Evolutionary conservation across 2,329 filamentous ascomycete genomes (phyloP).

Genomic region (Trichoderma koningiopsis): DNA sequence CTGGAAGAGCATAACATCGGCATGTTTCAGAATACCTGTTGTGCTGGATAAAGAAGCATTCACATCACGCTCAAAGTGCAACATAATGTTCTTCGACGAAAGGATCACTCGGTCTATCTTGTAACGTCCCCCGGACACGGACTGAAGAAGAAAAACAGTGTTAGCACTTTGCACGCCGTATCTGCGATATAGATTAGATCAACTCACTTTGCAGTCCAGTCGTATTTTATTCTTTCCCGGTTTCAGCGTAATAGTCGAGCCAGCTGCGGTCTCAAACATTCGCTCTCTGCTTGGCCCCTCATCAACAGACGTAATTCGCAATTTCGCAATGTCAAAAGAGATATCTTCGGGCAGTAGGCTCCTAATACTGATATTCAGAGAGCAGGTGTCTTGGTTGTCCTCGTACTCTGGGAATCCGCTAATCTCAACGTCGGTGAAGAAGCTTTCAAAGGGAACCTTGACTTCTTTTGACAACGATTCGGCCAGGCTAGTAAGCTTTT

Average conservation of each 20-base stretch:
- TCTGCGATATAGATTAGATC: not conserved
- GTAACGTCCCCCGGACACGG: constrained; percentile 71
- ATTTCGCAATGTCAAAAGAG: constrained; percentile 62
- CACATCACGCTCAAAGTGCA: constrained; percentile 65
- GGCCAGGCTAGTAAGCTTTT: constrained; percentile 50
- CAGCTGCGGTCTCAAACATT: constrained; percentile 36
- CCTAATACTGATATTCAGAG: constrained; percentile 65
- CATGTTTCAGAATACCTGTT: constrained; percentile 56
- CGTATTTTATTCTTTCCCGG: constrained; percentile 52
- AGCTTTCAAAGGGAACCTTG: constrained; percentile 67
- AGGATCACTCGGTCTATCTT: constrained; percentile 73
- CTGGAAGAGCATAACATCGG: constrained; percentile 74
- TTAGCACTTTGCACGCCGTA: constrained; percentile 34
- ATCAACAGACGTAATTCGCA: constrained; percentile 62
- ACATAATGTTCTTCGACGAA: constrained; percentile 61
- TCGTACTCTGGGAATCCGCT: constrained; percentile 70
- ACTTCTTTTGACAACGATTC: constrained; percentile 58
- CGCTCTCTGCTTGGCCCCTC: constrained; percentile 63
- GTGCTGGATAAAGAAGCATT: constrained; percentile 50
- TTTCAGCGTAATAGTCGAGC: constrained; percentile 37
- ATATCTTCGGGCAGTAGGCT: constrained; percentile 75
- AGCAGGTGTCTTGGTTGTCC: constrained; percentile 73
- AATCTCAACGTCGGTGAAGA: constrained; percentile 71
- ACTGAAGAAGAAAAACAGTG: constrained; percentile 41
- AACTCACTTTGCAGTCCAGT: constrained; percentile 42